Evolutionary conservation across 345 rosid genomes (phyloP).

Genomic region (Microcos paniculata): DNA sequence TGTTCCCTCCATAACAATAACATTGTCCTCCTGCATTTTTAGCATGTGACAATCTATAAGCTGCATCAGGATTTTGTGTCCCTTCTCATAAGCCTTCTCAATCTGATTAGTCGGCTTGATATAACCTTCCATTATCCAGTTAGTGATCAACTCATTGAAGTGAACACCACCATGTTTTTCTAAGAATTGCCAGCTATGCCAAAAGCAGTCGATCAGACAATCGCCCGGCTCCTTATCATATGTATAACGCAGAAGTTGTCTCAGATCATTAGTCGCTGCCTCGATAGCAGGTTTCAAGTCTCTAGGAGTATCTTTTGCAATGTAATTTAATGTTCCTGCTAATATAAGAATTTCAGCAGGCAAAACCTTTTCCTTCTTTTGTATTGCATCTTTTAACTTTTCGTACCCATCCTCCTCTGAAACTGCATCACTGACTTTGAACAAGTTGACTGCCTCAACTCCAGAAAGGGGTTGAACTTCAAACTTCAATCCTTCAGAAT

Average conservation of each 20-base stretch:
- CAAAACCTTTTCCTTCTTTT: not conserved
- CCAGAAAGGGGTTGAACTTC: not conserved
- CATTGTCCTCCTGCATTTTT: conserved; percentile 42
- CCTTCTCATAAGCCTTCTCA: conserved; percentile 42
- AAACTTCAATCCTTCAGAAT: too few species aligned
- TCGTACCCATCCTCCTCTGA: not conserved
- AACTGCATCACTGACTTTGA: not conserved
- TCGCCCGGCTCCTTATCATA: conserved; percentile 22
- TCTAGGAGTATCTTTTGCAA: conserved; percentile 5
- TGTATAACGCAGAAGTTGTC: conserved; percentile 21
- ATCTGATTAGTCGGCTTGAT: conserved; percentile 34
- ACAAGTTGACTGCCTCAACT: not conserved
- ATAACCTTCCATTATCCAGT: conserved; percentile 68
- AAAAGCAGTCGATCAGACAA: conserved; percentile 38
- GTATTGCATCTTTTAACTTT: not conserved
- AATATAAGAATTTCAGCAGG: conserved; percentile 43
- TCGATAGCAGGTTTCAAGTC: not conserved
- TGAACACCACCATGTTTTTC: conserved; percentile 35
- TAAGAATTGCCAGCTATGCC: conserved; percentile 50
- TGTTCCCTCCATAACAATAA: conserved; percentile 44
- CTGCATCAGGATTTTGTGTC: conserved; percentile 49
- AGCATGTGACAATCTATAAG: conserved; percentile 43
- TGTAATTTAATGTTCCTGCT: conserved; percentile 29
- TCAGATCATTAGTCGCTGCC: conserved; percentile 10
- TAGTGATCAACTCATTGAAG: conserved; percentile 51